These are phyloP conservation scores for Alternaria postmessia DNA, from an alignment of 2,329 filamentous ascomycete genomes.

Conservation along the genomic window DNA sequence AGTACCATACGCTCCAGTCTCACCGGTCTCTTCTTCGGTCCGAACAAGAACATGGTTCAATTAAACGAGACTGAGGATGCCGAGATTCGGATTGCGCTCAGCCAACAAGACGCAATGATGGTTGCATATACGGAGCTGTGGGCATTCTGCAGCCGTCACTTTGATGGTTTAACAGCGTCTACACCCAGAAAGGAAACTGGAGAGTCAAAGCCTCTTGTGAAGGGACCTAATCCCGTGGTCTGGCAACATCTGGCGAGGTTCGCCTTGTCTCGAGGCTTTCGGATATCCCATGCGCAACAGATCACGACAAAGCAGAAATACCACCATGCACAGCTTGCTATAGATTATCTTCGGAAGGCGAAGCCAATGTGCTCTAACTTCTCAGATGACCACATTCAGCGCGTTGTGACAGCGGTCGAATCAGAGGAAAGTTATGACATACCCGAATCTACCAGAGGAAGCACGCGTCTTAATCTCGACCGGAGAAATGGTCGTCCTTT, in stretches of 20 bases:
- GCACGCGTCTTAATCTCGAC: slow-evolving; percentile 6
- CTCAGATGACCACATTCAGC: slow-evolving; percentile 8
- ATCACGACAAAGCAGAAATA: slow-evolving; percentile 13
- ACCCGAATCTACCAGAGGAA: neutral
- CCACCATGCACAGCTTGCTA: slow-evolving; percentile 11
- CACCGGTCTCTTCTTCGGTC: slow-evolving; percentile 13
- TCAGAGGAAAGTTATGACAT: slow-evolving; percentile 3
- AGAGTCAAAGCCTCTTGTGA: slow-evolving; percentile 13
- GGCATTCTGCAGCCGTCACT: slow-evolving; percentile 20
- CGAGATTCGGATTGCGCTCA: slow-evolving; percentile 12
- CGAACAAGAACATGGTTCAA: slow-evolving; percentile 15
- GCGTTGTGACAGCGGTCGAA: slow-evolving; percentile 10
- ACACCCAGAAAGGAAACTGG: slow-evolving; percentile 19
- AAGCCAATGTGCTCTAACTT: slow-evolving; percentile 18
- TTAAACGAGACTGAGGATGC: slow-evolving; percentile 11
- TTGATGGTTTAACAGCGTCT: slow-evolving; percentile 18
- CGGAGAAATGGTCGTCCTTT: slow-evolving; percentile 13
- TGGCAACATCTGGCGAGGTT: slow-evolving; percentile 18
- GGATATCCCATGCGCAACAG: slow-evolving; percentile 9
- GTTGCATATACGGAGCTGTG: slow-evolving; percentile 20
- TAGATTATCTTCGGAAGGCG: slow-evolving; percentile 22
- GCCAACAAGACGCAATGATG: slow-evolving; percentile 3
- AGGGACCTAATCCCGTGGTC: slow-evolving; percentile 19
- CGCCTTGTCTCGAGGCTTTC: slow-evolving; percentile 11
- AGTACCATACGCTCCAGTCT: slow-evolving; percentile 19